These are phyloP conservation scores for Talinum fruticosum DNA, from an alignment of 148 eudicot genomes.

Conservation along the genomic window DNA sequence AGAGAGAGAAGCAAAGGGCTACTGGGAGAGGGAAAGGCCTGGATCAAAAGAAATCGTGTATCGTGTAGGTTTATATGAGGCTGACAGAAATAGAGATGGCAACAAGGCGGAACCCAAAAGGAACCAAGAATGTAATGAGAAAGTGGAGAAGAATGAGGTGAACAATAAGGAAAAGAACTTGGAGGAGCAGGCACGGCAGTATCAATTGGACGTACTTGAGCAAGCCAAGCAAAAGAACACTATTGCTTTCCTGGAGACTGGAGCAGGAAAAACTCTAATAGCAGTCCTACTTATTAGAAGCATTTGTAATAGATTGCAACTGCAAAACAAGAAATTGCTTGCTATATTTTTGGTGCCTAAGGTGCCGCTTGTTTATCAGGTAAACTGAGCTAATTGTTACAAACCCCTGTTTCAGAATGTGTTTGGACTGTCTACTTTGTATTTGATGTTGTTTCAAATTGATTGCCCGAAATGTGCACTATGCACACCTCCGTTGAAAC, in stretches of 20 bases:
- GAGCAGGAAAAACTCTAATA: slow-evolving; percentile 95
- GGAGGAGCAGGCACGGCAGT: slow-evolving; percentile 76
- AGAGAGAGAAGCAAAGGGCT: slow-evolving; percentile 68
- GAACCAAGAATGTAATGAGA: slow-evolving; percentile 37
- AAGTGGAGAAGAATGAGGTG: slow-evolving; percentile 39
- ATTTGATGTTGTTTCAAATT: neutral
- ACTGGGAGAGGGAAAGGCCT: slow-evolving; percentile 77
- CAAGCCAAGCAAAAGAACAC: slow-evolving; percentile 92
- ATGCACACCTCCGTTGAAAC: neutral
- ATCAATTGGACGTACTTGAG: slow-evolving; percentile 95
- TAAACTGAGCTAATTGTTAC: slow-evolving; percentile 24
- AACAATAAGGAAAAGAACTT: slow-evolving; percentile 43
- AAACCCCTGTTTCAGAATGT: neutral
- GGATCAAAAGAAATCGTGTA: slow-evolving; percentile 77
- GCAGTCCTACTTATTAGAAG: slow-evolving; percentile 89
- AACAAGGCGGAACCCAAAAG: slow-evolving; percentile 39
- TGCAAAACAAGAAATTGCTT: slow-evolving; percentile 65
- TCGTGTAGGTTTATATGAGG: slow-evolving; percentile 66
- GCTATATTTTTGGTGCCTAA: slow-evolving; percentile 96
- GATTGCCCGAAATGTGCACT: neutral
- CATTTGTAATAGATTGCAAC: slow-evolving; percentile 49
- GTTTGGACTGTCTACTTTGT: neutral
- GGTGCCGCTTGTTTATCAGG: slow-evolving; percentile 99
- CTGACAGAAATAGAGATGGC: slow-evolving; percentile 44
- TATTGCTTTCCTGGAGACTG: slow-evolving; percentile 97